Conservation (phyloP, 805 yeast species). For the Candida sithepensis region DNA sequence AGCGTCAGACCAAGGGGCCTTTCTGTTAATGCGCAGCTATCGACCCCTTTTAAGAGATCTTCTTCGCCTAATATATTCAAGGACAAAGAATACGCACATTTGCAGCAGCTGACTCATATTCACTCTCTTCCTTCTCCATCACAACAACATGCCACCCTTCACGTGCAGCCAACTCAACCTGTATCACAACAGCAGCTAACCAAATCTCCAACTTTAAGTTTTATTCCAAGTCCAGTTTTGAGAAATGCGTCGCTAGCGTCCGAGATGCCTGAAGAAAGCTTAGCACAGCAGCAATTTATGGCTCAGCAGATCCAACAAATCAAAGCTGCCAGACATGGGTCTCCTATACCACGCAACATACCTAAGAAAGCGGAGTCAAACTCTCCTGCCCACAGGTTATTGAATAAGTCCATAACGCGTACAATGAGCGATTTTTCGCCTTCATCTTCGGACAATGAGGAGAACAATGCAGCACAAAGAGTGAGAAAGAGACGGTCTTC, state of each 20-base stretch:
- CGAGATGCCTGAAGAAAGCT: conserved; percentile 28
- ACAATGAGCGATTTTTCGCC: conserved; percentile 37
- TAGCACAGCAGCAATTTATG: conserved; percentile 1
- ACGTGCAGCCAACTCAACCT: conserved; percentile 1
- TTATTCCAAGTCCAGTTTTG: conserved; percentile 24
- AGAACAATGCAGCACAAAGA: conserved; percentile 48
- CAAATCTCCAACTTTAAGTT: conserved; percentile 21
- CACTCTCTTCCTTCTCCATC: neutral
- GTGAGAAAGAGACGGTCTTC: conserved; percentile 53
- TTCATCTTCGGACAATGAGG: conserved; percentile 71
- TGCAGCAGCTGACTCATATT: neutral
- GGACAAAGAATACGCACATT: conserved; percentile 8
- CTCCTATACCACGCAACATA: conserved; percentile 13
- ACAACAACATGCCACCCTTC: neutral
- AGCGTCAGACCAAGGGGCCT: conserved; percentile 18
- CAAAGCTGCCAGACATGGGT: conserved; percentile 10
- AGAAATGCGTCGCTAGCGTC: conserved; percentile 34
- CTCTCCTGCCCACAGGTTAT: conserved; percentile 24
- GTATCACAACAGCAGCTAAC: neutral
- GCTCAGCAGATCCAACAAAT: conserved; percentile 5
- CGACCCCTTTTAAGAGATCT: conserved; percentile 27
- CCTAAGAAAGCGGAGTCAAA: conserved; percentile 10
- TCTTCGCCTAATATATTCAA: conserved; percentile 30
- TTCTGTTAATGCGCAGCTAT: conserved; percentile 15
- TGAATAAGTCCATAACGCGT: conserved; percentile 21